These are phyloP conservation scores for Ilyonectria sp. DNA, from an alignment of 2,329 filamentous ascomycete genomes.

Conservation along the genomic window DNA sequence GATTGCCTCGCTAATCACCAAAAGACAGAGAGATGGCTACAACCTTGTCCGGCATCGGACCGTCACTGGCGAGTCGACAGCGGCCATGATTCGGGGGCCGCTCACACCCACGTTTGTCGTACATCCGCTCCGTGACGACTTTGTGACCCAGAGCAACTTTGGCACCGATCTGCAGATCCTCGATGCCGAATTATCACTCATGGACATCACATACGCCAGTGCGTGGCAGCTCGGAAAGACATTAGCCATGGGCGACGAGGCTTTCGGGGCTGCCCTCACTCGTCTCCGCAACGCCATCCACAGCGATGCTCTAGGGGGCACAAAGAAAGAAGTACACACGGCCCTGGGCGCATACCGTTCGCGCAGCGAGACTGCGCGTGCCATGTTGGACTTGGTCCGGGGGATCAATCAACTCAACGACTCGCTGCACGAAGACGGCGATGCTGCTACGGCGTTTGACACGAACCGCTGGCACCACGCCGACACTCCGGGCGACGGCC, in stretches of 20 bases:
- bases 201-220: conserved; percentile 59
- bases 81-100: conserved; percentile 52
- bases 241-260: conserved; percentile 53
- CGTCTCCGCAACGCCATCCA: too few relatives aligned
- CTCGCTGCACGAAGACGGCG: background rate
- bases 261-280: conserved; percentile 50
- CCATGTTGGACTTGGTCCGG: background rate
- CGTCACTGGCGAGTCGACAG: conserved; percentile 57
- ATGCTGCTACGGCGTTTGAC: too few relatives aligned
- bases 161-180: conserved; percentile 56
- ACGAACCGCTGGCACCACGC: too few relatives aligned
- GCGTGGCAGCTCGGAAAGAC: conserved; percentile 60
- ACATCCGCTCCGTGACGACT: background rate
- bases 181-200: conserved; percentile 53
- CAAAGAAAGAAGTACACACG: conserved; percentile 5
- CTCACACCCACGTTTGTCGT: conserved; percentile 49
- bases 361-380: too few relatives aligned
- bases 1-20: too few relatives aligned
- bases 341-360: too few relatives aligned
- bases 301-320: too few relatives aligned
- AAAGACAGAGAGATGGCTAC: too few relatives aligned
- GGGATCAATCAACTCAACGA: background rate
- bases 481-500: too few relatives aligned
- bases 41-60: conserved; percentile 50
- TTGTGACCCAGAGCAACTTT: conserved; percentile 47